phyloP scores from a whole-genome alignment of 495 filamentous ascomycete genomes.

The Podospora conica region DNA sequence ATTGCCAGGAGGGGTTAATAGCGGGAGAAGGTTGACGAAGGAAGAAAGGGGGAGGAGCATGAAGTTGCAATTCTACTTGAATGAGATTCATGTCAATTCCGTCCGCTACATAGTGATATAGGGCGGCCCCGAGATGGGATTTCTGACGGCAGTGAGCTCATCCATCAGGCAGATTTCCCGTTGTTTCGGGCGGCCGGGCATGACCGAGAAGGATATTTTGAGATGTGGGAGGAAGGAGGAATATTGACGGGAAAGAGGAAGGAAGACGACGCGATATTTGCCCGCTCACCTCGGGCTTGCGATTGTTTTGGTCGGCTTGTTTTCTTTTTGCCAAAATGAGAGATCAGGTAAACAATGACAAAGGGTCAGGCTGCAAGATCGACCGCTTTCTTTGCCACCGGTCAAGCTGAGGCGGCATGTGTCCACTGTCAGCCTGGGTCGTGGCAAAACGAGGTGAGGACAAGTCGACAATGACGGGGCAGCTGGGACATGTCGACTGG shows the following conservation, averaged over 20 bases:
- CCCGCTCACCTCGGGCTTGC: too few relatives aligned
- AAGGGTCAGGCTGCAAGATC: not conserved
- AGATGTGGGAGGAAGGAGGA: not conserved
- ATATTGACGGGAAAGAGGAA: not conserved
- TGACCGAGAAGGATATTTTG: not conserved
- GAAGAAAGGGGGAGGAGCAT: slow-evolving; percentile 8
- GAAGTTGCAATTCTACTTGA: slow-evolving; percentile 20
- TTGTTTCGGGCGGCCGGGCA: not conserved
- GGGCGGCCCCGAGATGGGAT: not conserved
- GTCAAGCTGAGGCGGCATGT: not conserved
- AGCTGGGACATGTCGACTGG: not conserved
- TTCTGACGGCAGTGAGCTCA: not conserved
- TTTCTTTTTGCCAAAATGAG: not conserved
- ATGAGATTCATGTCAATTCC: not conserved
- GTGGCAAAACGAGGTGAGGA: slow-evolving; percentile 3
- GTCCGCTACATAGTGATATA: not conserved
- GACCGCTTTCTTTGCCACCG: not conserved
- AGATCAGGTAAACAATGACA: not conserved
- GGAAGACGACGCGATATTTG: not conserved
- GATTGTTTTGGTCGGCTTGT: not conserved
- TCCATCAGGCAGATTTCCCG: not conserved
- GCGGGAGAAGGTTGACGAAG: not conserved
- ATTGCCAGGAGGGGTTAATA: not conserved
- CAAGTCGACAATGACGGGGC: not conserved
- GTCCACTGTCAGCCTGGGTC: not conserved